Percentiles rank a stretch among this genome's conserved stretches.
Evolutionary conservation across 2,329 filamentous ascomycete genomes (phyloP).

Genomic region (Scedosporium apiospermum): DNA sequence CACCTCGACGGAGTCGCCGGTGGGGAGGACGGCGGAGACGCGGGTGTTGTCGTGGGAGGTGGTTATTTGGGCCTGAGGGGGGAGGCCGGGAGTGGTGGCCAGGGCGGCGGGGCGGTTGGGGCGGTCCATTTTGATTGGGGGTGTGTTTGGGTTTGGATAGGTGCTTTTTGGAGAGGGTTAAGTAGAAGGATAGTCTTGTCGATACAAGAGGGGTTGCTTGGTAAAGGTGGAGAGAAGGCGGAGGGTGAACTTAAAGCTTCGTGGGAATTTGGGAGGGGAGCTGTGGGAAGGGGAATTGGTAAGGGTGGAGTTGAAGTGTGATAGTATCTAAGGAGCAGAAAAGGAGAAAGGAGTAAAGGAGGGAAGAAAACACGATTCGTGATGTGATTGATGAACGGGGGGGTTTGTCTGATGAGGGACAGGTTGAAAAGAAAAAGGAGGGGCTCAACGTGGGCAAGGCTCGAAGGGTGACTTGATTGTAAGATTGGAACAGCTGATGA

Average conservation of each 20-base stretch:
- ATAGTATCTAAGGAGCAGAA: not conserved
- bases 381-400: not conserved
- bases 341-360: not conserved
- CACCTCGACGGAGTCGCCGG: constrained; percentile 77
- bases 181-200: not conserved
- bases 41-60: constrained; percentile 61
- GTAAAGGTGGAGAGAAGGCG: not conserved
- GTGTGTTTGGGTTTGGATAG: not conserved
- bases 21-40: constrained; percentile 71
- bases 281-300: not conserved
- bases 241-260: not conserved
- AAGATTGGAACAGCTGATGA: not conserved
- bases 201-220: not conserved
- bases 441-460: not conserved
- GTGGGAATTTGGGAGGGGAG: not conserved
- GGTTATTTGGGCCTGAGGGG: constrained; percentile 67
- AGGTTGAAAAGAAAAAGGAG: not conserved
- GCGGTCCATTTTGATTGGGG: constrained; percentile 62
- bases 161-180: too few species aligned
- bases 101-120: constrained; percentile 74
- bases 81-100: constrained; percentile 61
- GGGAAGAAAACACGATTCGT: not conserved
- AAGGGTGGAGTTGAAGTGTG: not conserved
- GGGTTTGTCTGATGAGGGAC: not conserved
- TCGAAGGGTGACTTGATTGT: not conserved